Evolutionary conservation across 305 asterid genomes (phyloP).

Genomic region (Petunia hybrid): DNA sequence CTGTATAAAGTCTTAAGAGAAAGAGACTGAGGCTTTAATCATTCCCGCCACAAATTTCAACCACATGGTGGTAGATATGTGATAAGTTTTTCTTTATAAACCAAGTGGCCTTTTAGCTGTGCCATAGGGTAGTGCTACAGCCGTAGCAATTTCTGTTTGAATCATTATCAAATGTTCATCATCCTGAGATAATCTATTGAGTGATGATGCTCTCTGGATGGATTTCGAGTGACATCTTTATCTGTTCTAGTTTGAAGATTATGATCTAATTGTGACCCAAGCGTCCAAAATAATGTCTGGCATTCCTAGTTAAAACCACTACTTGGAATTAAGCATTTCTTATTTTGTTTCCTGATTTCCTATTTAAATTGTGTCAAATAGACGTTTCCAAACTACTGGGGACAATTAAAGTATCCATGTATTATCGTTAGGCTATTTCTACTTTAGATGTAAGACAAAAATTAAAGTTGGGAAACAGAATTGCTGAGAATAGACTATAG

Average conservation of each 20-base stretch:
- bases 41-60: constrained; percentile 2
- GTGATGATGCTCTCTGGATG: background rate
- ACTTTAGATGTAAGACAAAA: background rate
- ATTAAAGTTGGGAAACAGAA: background rate
- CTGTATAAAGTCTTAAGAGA: constrained; percentile 11
- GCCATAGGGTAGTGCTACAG: background rate
- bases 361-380: background rate
- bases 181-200: constrained; percentile 15
- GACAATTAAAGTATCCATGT: background rate
- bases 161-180: background rate
- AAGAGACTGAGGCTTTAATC: background rate
- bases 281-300: background rate
- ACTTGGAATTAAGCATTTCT: background rate
- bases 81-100: background rate
- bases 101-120: background rate
- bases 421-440: constrained; percentile 4
- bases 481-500: background rate
- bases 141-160: constrained; percentile 5
- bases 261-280: background rate
- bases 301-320: background rate
- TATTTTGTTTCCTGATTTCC: background rate
- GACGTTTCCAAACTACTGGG: background rate
- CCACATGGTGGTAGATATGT: background rate
- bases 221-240: background rate
- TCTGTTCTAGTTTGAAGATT: background rate